Conservation (phyloP, 345 rosid genomes). For the Rhodamnia argentea region DNA sequence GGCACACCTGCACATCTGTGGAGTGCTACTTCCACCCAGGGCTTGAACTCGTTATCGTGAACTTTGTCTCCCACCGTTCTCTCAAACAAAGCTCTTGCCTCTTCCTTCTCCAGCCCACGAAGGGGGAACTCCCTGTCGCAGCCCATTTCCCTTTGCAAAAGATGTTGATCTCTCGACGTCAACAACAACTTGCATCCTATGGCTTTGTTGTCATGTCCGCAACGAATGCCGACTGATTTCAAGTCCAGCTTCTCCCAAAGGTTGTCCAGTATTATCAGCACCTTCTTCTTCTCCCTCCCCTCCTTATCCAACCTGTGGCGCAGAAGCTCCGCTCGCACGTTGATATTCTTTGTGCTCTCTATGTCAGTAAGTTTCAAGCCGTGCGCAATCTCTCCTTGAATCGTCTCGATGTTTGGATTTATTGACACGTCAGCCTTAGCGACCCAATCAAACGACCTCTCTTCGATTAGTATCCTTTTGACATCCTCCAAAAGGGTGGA, state of each 20-base stretch:
- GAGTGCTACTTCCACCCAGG: background rate
- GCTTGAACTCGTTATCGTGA: background rate
- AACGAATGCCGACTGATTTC: background rate
- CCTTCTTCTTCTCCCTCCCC: background rate
- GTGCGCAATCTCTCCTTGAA: background rate
- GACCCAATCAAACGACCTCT: background rate
- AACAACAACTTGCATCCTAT: background rate
- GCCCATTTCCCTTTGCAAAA: background rate
- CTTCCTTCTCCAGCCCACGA: background rate
- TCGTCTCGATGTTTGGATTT: background rate
- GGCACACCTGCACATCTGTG: background rate
- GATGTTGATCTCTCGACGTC: rapidly evolving
- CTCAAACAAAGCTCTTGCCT: background rate
- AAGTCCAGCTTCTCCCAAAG: background rate
- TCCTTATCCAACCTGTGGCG: background rate
- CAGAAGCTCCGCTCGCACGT: background rate
- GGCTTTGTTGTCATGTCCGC: background rate
- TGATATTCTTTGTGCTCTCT: background rate
- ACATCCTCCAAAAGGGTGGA: background rate
- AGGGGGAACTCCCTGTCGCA: background rate
- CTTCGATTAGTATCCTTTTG: rapidly evolving
- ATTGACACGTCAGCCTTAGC: background rate
- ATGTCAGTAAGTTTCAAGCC: background rate
- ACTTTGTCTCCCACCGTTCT: background rate
- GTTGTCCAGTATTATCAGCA: background rate